Evolutionary conservation across 2,329 filamentous ascomycete genomes (phyloP), one percentile per base, ranked within the genome.

Genomic region (Penicillium sp.): DNA sequence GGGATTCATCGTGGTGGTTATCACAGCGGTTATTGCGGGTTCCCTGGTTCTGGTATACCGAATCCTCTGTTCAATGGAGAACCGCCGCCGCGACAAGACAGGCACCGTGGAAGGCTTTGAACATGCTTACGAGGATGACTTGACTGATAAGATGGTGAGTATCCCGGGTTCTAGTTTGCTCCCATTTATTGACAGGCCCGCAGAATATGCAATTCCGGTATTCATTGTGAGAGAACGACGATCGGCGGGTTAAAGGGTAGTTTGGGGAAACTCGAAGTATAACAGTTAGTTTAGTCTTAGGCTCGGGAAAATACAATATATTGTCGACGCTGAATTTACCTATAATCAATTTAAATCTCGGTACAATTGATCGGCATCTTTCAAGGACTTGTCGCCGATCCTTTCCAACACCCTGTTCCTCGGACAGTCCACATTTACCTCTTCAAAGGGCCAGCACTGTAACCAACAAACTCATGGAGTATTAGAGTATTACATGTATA

Each of bases 201-300:
- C 17, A 38, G 47, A 50, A 50, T 23, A 50, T 50, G 47, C 47
- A 50, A 38, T 50, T 50, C 47, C 35, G 47, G 10, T 50, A 50
- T 38, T 23, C 47, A 6, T 15, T 50, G 47, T 50, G 23, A 50
- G 9, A 27, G 27, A 38, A 15, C 21, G 21, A 37, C 4, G 7
- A 10, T 17, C 17, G 41, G 21, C 21, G 4, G 13, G 3, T 17
- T 8, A 9, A 9, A 8, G 27, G 27, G 27, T 27, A 1, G 27
- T 23, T 5, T 23, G 23, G 21, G 21, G 19, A 3, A 23, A 42
- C 21, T 25, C 17, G 21, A 17, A 43, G 15, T 17, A 25, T 13
- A 23, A 6, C 25, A 25, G 21, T 13, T 42, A 43, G 41, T 23
- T 41, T 17, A 25, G 41, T 9, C 21, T 43, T 25, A 4, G 25